Base-by-base conservation (phyloP, 2,329 filamentous ascomycete genomes). In the Macrophomina pseudophaseolina region DNA sequence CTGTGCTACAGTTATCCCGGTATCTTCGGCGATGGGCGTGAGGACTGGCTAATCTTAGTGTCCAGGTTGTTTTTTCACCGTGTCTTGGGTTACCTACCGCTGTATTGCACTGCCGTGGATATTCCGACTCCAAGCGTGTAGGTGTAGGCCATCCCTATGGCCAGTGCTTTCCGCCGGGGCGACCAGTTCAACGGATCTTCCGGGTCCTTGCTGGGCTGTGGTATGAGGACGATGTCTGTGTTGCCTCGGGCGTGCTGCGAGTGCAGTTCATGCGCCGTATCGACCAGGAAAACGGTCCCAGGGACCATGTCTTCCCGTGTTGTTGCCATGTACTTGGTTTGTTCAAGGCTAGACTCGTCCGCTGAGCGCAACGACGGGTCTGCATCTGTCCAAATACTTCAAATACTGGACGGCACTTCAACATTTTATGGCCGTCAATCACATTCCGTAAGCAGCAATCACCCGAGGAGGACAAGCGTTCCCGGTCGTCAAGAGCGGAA, bases 81-180 rank as follows among this genome's bases (percentile, higher is more conserved):
- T 32, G n/a, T 23, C 23, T 23, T 3, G 3, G 23, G n/a, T 35
- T 11, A 60, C 56, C 23, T 32, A 60, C 56, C 56, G 56, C 56
- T 60, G 70, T 86, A 85, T 12, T 83, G 80, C 4, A 81, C 78
- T 1, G 83, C 79, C 18, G 77, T 77, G 3, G 83, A 78, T 49
- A 85, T 81, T 6, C 83, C 84, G 16, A 79, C 79, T 72, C 81
- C 81, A 49, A 83, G 76, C 0, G 80, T 81, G 69, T 84, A 85
- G 16, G 82, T 14, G 30, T 60, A 60, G 14, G 56, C 56, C 56
- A 60, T 60, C 11, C 56, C 56, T 14, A 60, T 48, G 16, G 56
- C 56, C 28, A 60, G 56, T 8, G 78, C 56, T 46, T 60, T 60
- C 16, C 56, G 56, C 12, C 56, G 32, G 28, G 38, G 69, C 2